phyloP scores from a whole-genome alignment of 129 eudicot species.

The Pulicaria dysenterica region DNA sequence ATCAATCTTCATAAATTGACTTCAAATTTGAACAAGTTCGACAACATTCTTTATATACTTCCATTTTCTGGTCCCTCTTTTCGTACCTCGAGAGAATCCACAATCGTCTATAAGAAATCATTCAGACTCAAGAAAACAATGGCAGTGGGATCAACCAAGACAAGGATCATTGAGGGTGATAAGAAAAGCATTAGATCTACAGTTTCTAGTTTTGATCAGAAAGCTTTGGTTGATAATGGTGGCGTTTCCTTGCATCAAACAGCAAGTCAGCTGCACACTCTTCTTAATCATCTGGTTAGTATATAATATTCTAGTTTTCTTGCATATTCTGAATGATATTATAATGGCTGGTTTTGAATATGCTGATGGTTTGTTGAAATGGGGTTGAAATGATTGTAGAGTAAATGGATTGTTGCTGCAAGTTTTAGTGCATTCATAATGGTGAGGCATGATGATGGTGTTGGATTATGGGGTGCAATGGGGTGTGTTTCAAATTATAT shows the following conservation, averaged over 20 bases:
- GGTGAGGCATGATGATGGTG: constrained; percentile 71
- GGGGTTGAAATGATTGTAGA: constrained; percentile 38
- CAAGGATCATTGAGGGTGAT: constrained; percentile 24
- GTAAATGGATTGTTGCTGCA: constrained; percentile 63
- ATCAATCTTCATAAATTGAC: constrained; percentile 14
- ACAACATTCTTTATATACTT: constrained; percentile 10
- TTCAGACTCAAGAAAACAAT: constrained; percentile 1
- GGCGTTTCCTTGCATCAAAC: constrained; percentile 2
- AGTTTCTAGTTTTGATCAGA: constrained; percentile 44
- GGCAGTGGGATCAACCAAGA: constrained; percentile 22
- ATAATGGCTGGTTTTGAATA: background rate
- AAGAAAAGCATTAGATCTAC: background rate
- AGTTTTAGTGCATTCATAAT: constrained; percentile 44
- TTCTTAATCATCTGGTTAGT: constrained; percentile 56
- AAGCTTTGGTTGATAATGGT: constrained; percentile 39
- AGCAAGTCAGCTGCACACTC: constrained; percentile 37
- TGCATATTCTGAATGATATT: background rate
- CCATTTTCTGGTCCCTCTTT: constrained; percentile 6
- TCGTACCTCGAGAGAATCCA: constrained; percentile 15
- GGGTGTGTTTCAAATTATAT: constrained; percentile 55
- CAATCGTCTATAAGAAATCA: constrained; percentile 1
- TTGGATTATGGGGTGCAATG: constrained; percentile 62
- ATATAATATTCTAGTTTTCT: background rate
- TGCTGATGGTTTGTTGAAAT: background rate
- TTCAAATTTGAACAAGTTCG: background rate